Percentiles rank a stretch among this genome's conserved stretches.
These are phyloP conservation scores for Leccinum aurantiacum DNA, from an alignment of 768 basidiomycete genomes.

Conservation along the genomic window DNA sequence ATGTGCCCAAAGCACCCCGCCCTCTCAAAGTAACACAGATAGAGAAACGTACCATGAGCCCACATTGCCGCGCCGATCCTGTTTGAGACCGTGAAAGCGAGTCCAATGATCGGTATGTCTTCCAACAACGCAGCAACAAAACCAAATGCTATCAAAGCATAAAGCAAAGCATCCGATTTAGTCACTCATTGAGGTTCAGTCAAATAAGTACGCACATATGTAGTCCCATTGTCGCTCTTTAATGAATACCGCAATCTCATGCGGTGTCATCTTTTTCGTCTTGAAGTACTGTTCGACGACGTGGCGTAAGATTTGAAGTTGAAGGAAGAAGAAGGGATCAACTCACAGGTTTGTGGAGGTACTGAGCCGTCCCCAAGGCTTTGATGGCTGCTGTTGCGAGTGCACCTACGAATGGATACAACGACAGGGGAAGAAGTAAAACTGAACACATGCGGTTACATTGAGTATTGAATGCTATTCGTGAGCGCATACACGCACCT, in stretches of 20 bases:
- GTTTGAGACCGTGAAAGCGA: constrained; percentile 83
- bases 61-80: constrained; percentile 94
- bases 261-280: constrained; percentile 75
- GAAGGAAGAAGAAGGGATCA: neutral
- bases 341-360: constrained; percentile 67
- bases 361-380: constrained; percentile 62
- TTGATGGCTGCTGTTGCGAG: constrained; percentile 62
- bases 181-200: neutral
- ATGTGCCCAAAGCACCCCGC: neutral
- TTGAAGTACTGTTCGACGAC: constrained; percentile 65
- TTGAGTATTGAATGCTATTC: neutral
- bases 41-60: constrained; percentile 62
- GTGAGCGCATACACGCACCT: constrained; percentile 17
- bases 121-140: constrained; percentile 83
- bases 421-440: constrained; percentile 57
- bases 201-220: constrained; percentile 45
- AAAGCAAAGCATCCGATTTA: neutral
- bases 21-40: neutral
- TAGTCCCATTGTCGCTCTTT: constrained; percentile 93
- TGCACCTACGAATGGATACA: constrained; percentile 72
- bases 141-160: constrained; percentile 63
- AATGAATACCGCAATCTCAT: constrained; percentile 72
- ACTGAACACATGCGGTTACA: constrained; percentile 34
- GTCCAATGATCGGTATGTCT: constrained; percentile 74
- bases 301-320: neutral